Percentiles rank a stretch among this genome's conserved stretches.
Conservation (phyloP, 768 basidiomycete genomes). For the Russula lepida region DNA sequence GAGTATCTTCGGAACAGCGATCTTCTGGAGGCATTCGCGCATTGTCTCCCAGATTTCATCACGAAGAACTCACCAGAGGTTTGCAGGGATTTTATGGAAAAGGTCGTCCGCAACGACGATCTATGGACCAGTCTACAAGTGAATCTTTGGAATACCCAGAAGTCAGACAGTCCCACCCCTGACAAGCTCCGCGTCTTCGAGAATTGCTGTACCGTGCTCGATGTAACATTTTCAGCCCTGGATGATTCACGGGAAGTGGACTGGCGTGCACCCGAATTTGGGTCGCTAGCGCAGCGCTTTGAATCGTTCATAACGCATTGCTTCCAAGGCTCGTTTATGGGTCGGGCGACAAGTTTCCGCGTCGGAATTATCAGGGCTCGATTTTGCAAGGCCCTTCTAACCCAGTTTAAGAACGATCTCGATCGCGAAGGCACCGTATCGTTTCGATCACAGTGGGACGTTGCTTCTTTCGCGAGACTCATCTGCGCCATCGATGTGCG, state of each 20-base stretch:
- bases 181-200: constrained; percentile 4
- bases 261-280: constrained; percentile 11
- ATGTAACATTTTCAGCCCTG: not conserved
- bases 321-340: constrained; percentile 3
- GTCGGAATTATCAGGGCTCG: not conserved
- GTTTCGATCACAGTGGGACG: constrained; percentile 10
- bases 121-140: constrained; percentile 8
- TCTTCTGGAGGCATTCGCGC: constrained; percentile 1
- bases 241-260: constrained; percentile 2
- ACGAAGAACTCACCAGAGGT: not conserved
- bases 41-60: not conserved
- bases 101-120: not conserved
- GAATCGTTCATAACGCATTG: not conserved
- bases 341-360: not conserved
- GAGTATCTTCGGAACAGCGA: not conserved
- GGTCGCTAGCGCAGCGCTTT: constrained; percentile 2
- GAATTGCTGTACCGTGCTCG: constrained; percentile 4
- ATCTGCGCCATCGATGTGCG: not conserved
- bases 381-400: not conserved
- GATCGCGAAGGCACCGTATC: not conserved
- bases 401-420: not conserved
- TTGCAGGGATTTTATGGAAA: not conserved
- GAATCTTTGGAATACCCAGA: constrained; percentile 1
- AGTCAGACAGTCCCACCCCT: constrained; percentile 1
- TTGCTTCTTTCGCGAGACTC: constrained; percentile 4